Evolutionary conservation across 371 early-diverging fungal genomes (phyloP), one percentile per base, ranked within the genome.

Genomic region (Mucor sp.): DNA sequence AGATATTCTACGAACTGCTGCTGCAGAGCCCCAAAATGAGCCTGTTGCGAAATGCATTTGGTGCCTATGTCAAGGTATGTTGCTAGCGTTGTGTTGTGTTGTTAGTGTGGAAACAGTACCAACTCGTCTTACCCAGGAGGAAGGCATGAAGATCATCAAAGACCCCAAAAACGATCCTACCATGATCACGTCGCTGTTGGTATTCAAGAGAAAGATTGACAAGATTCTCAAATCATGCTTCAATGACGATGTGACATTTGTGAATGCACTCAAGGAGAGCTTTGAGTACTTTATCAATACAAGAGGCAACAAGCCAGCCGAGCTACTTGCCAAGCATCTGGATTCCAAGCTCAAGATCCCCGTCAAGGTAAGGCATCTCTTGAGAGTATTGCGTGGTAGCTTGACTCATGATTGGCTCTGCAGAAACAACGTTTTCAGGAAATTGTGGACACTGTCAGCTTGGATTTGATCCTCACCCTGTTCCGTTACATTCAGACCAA

Each of bases 401-500:
- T n/a, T 11, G 23, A 12, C 23, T 15, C 25, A 48, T 48, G 6
- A 25, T 53, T 53, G 25, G 6, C 23, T 1, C 1, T 27, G 0
- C 14, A 53, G 53, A 53, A 15, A 53, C 53, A 53, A 25, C 53
- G 53, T 0, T 27, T 53, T 12, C 53, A 19, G 14, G 53, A 53
- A 11, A 53, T 53, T 27, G 53, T 53, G 14, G 53, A 53, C 4
- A 53, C 53, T 1, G 27, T 53, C 27, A 53, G 53, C 14, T 53
- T 53, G 53, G 94, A 96, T 62, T 77, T 86, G 17, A 85, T 91
- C 4, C 68, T 99, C 41, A 84, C 83, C 17, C 71, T 99, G 33
- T 98, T 99, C 77, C 84, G 97, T 15, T 94, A 89, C 63, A 89
- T 97, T 57, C 91, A 94, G 72, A 93, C 91, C 62, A 98, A 97